Conservation (phyloP, 2,329 filamentous ascomycete species). For the Pezicula radicicola region DNA sequence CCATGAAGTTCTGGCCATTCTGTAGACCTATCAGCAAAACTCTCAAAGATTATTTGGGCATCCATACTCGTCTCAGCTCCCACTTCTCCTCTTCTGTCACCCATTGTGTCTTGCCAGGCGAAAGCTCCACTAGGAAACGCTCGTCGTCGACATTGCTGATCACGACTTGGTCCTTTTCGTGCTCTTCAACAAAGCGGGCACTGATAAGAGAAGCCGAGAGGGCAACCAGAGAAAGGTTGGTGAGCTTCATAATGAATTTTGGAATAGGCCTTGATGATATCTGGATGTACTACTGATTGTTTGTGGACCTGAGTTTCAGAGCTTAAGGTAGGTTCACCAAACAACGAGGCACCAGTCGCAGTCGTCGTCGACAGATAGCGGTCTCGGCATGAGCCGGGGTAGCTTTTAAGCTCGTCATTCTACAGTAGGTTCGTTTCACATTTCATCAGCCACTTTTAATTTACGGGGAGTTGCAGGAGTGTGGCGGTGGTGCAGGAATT, state of each 20-base stretch:
- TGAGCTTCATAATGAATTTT: conserved; percentile 45
- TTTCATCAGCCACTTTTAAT: no score
- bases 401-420: no score
- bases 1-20: conserved; percentile 88
- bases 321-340: neutral
- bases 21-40: conserved; percentile 33
- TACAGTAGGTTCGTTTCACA: no score
- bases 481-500: no score
- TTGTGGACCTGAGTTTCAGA: neutral
- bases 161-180: conserved; percentile 48
- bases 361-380: no score
- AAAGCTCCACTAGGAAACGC: conserved; percentile 76
- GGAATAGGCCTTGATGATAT: neutral
- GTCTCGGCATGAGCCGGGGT: no score
- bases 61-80: conserved; percentile 74
- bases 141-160: conserved; percentile 40
- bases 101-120: conserved; percentile 80
- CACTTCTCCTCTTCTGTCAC: conserved; percentile 95
- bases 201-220: conserved; percentile 49
- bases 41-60: neutral
- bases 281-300: neutral
- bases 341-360: no score
- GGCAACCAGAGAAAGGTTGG: conserved; percentile 45
- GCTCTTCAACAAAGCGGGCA: conserved; percentile 54
- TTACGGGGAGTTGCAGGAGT: no score